These are phyloP conservation scores for Trematosphaeria pertusa DNA, from an alignment of 2,329 filamentous ascomycete species.

Conservation along the genomic window DNA sequence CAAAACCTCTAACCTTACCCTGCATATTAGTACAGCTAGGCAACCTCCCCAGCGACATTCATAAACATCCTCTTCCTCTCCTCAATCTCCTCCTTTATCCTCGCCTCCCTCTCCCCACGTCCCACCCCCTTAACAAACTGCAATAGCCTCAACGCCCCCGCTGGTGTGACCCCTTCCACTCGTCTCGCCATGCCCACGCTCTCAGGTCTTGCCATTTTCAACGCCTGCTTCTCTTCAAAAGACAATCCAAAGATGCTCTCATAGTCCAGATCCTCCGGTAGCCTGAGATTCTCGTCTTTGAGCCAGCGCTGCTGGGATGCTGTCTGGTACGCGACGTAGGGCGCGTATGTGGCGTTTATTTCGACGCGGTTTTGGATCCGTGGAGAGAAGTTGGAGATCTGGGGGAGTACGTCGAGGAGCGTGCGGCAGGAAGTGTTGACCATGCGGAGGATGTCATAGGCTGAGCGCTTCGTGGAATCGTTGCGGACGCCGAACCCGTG, in stretches of 20 bases:
- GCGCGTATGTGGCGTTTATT: constrained; percentile 86
- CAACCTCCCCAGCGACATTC: constrained; percentile 12
- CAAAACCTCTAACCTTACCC: constrained; percentile 4
- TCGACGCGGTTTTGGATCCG: constrained; percentile 72
- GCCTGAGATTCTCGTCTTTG: constrained; percentile 75
- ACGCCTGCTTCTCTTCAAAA: constrained; percentile 75
- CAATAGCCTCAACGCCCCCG: constrained; percentile 63
- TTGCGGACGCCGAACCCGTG: constrained; percentile 73
- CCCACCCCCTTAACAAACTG: constrained; percentile 63
- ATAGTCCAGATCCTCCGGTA: constrained; percentile 82
- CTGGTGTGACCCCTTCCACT: constrained; percentile 76
- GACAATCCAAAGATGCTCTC: constrained; percentile 75
- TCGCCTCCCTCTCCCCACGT: constrained; percentile 37
- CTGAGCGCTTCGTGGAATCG: constrained; percentile 72
- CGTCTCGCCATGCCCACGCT: constrained; percentile 87
- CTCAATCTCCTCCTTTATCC: constrained; percentile 38
- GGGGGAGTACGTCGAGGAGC: constrained; percentile 65
- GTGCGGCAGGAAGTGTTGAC: constrained; percentile 60
- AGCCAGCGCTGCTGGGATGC: constrained; percentile 70
- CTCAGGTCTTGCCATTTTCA: constrained; percentile 77
- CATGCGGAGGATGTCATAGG: constrained; percentile 80
- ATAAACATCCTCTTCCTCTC: constrained; percentile 38
- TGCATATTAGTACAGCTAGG: constrained; percentile 1
- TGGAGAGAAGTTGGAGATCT: constrained; percentile 60
- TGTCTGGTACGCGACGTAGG: constrained; percentile 79